phyloP scores from a whole-genome alignment of 768 basidiomycete species.

The Trametes coccinea region DNA sequence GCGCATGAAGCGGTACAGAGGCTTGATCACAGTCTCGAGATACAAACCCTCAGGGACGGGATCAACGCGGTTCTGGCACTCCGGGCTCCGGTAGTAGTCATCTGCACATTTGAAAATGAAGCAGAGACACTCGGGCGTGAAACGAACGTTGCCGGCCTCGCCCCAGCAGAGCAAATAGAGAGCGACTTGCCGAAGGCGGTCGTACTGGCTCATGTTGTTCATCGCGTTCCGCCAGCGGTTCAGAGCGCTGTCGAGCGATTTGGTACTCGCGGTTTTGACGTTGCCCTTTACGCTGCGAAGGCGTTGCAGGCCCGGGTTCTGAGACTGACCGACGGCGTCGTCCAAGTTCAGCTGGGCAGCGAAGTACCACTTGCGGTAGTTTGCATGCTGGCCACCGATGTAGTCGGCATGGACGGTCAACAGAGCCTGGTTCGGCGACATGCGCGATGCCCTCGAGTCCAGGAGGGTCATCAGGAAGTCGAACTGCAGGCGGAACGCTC shows the following conservation, averaged over 20 bases:
- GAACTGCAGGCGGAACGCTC: conserved; percentile 53
- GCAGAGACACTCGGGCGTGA: conserved; percentile 94
- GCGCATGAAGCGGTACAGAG: conserved; percentile 92
- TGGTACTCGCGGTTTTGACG: conserved; percentile 55
- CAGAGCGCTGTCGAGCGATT: conserved; percentile 91
- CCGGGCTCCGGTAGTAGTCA: conserved; percentile 97
- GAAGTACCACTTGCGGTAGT: conserved; percentile 99
- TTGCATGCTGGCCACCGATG: conserved; percentile 97
- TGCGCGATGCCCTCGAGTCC: conserved; percentile 96
- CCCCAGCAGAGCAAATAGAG: conserved; percentile 98
- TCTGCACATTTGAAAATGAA: conserved; percentile 99
- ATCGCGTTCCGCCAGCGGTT: conserved; percentile 97
- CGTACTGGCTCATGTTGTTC: conserved; percentile 99
- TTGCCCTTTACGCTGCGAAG: conserved; percentile 79
- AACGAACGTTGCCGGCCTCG: conserved; percentile 95
- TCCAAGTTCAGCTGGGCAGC: conserved; percentile 99
- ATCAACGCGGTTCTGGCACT: conserved; percentile 93
- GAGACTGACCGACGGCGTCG: conserved; percentile 93
- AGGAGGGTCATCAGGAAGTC: conserved; percentile 98
- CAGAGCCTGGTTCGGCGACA: conserved; percentile 95
- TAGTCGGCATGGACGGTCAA: conserved; percentile 98
- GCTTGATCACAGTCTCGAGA: conserved; percentile 88
- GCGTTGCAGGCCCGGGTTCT: conserved; percentile 91
- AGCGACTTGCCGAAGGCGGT: conserved; percentile 93
- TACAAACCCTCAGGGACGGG: conserved; percentile 95